A percentile compares a stretch with the other conserved stretches of the same genome.
Evolutionary conservation across 805 yeast species (phyloP).

Genomic region (Candida cerambycidarum): DNA sequence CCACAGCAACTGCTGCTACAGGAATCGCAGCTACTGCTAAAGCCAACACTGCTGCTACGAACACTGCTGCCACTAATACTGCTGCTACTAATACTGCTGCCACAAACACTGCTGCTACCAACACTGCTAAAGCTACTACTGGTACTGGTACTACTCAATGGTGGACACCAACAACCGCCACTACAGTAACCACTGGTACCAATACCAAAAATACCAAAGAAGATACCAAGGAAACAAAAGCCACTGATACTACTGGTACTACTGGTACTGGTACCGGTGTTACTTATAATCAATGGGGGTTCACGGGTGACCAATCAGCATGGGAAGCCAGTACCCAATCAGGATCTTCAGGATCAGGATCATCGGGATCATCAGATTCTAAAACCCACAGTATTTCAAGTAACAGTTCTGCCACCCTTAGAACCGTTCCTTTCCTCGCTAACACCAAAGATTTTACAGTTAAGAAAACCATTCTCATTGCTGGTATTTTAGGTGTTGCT

Average conservation of each 20-base stretch:
- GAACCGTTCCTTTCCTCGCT: constrained; percentile 10
- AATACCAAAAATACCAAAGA: constrained; percentile 2
- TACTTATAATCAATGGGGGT: constrained; percentile 43
- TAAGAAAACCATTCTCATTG: constrained; percentile 17
- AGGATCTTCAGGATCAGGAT: constrained; percentile 1
- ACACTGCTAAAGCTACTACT: constrained; percentile 9
- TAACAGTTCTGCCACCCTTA: constrained; percentile 20
- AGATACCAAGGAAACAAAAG: constrained; percentile 3
- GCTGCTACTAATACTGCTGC: constrained; percentile 9
- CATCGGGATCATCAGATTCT: constrained; percentile 7
- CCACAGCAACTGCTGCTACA: neutral
- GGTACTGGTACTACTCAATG: constrained; percentile 14
- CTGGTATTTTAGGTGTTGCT: constrained; percentile 12
- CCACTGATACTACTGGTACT: constrained; percentile 1
- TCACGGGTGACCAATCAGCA: constrained; percentile 37
- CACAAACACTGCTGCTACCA: constrained; percentile 11
- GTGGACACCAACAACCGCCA: constrained; percentile 18
- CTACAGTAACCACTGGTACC: constrained; percentile 11
- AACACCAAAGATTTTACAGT: constrained; percentile 16
- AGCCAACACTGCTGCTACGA: neutral
- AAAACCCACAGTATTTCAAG: constrained; percentile 13
- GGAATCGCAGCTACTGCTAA: constrained; percentile 1
- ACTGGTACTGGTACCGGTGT: constrained; percentile 15
- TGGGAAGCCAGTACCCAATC: constrained; percentile 26
- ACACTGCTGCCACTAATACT: constrained; percentile 5